Conservation (phyloP, 352 stramenopile genomes). For the Phytophthora citrophthora region DNA sequence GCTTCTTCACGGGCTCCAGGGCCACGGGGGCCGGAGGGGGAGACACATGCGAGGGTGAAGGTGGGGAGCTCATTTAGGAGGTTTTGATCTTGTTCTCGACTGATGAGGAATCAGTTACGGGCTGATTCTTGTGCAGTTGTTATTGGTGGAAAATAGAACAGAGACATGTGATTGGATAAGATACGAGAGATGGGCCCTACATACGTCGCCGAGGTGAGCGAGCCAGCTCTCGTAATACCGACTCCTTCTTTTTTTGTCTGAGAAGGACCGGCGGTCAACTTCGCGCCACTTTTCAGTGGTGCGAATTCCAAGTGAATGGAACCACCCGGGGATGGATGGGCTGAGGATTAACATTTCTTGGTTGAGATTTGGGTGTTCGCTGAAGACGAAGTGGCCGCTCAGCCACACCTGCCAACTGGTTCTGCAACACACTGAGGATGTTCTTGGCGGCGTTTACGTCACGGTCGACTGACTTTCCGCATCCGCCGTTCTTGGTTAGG, state of each 20-base stretch:
- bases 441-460: too few species aligned
- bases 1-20: conserved; percentile 33
- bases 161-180: neutral
- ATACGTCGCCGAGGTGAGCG: neutral
- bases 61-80: conserved; percentile 13
- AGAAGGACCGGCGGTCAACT: too few species aligned
- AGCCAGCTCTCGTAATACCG: neutral
- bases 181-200: neutral
- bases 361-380: too few species aligned
- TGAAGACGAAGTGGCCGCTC: too few species aligned
- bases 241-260: neutral
- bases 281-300: too few species aligned
- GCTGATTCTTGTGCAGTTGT: neutral
- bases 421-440: too few species aligned
- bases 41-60: neutral
- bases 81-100: conserved; percentile 22
- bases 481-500: conserved; percentile 5
- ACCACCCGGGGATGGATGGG: too few species aligned
- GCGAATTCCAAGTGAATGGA: too few species aligned
- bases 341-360: too few species aligned
- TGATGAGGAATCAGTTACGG: neutral
- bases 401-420: too few species aligned
- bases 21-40: conserved; percentile 26
- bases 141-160: conserved; percentile 11
- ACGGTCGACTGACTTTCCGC: neutral